Conservation (phyloP, 139 green algal genomes). For the Coccomyxa sp. region DNA sequence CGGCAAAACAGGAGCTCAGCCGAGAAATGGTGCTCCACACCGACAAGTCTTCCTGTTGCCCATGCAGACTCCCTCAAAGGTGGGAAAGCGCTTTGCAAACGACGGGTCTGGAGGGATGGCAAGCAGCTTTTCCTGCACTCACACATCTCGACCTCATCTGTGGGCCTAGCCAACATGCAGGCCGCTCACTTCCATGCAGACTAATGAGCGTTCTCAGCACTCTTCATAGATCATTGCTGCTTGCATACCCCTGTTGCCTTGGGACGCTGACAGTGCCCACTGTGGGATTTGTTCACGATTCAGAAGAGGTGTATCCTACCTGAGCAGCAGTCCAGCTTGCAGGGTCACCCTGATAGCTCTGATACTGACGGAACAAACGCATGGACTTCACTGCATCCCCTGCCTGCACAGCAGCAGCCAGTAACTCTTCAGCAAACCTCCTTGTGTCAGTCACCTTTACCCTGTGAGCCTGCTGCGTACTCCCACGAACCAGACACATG, state of each 20-base stretch:
- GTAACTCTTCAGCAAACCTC: too few species aligned
- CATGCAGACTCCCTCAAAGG: slow-evolving; percentile 90
- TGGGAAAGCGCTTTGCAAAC: slow-evolving; percentile 73
- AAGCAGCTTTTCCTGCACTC: slow-evolving; percentile 55
- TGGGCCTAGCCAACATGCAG: background rate
- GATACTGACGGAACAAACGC: slow-evolving; percentile 77
- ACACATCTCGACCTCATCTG: background rate
- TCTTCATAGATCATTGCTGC: background rate
- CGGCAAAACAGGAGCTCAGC: too few species aligned
- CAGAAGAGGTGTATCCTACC: background rate
- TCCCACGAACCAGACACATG: too few species aligned
- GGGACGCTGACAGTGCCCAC: background rate
- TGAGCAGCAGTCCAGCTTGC: slow-evolving; percentile 26
- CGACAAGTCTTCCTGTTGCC: slow-evolving; percentile 81
- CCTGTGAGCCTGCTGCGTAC: too few species aligned
- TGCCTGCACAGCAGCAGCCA: too few species aligned
- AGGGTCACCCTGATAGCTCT: slow-evolving; percentile 39
- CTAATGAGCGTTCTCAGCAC: background rate
- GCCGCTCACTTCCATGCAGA: background rate
- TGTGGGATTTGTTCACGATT: background rate
- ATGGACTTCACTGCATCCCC: slow-evolving; percentile 85
- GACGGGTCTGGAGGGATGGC: slow-evolving; percentile 38
- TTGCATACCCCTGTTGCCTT: background rate
- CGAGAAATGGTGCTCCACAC: slow-evolving; percentile 82
- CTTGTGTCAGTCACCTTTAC: too few species aligned